phyloP scores from a whole-genome alignment of 2,329 filamentous ascomycete genomes.

The Aaosphaeria pasadenensis region DNA sequence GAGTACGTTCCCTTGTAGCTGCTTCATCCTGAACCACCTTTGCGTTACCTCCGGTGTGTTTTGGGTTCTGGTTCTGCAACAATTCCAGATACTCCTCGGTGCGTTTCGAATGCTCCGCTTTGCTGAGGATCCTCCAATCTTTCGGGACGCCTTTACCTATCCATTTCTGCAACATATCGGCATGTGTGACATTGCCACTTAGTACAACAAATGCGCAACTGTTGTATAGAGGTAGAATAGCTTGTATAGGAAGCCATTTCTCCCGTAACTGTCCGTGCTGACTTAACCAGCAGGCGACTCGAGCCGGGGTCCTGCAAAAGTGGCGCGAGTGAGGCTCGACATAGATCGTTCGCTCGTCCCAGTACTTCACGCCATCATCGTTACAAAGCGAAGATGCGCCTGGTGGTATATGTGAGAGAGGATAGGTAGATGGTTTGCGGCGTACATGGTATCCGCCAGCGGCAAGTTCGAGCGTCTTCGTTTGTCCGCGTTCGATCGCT shows the following conservation, averaged over 20 bases:
- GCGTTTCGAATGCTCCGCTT: slow-evolving; percentile 29
- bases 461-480: slow-evolving; percentile 20
- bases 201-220: slow-evolving; percentile 34
- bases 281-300: slow-evolving; percentile 28
- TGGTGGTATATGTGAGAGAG: slow-evolving; percentile 22
- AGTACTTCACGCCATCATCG: slow-evolving; percentile 30
- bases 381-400: slow-evolving; percentile 22
- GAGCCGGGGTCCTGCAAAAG: slow-evolving; percentile 28
- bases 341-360: slow-evolving; percentile 36
- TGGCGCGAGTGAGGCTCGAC: slow-evolving; percentile 33
- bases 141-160: slow-evolving; percentile 21
- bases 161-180: slow-evolving; percentile 30
- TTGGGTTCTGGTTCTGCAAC: slow-evolving; percentile 17
- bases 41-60: neutral
- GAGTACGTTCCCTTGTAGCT: too few species aligned
- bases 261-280: slow-evolving; percentile 22
- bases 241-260: slow-evolving; percentile 35
- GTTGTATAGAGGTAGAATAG: slow-evolving; percentile 28
- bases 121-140: slow-evolving; percentile 35
- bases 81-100: slow-evolving; percentile 28
- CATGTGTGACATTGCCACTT: slow-evolving; percentile 29
- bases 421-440: slow-evolving; percentile 27
- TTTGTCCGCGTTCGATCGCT: slow-evolving; percentile 13
- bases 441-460: slow-evolving; percentile 27
- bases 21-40: too few species aligned